Base-by-base conservation (phyloP, 148 eudicot genomes). In the Silene latifolia region DNA sequence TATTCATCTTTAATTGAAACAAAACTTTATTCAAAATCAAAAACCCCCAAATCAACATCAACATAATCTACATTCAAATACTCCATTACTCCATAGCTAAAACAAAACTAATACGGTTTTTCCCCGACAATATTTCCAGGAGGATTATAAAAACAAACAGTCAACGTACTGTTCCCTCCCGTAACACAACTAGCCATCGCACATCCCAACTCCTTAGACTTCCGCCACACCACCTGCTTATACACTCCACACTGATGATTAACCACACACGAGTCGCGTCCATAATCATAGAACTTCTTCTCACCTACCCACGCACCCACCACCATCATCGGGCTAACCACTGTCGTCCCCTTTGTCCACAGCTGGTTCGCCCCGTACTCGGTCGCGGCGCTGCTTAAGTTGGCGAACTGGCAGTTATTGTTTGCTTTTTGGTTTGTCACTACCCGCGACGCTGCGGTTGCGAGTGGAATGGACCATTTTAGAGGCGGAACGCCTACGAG, bases 141-240 rank as follows among this genome's bases (percentile, higher is more conserved):
- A 23, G 97, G 97, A 83, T 90, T 75, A 73, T 92, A 90, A 67
- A 87, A 87, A 66, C 97, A 92, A 19, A 92, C 63, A 2, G 88
- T 87, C 72, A 92, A 83, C 42, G 71, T 78, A 2, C 88, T 39
- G 6, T 39, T 59, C 0, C 62, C 72, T 39, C 90, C 86, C 53
- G 83, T 83, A 3, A 25, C 70, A 74, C 97, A 90, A 11, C 59
- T 79, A 5, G 87, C 89, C 67, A 83, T 85, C 0, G 91, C 85
- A 56, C 97, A 92, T 7, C 97, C 94, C 75, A 92, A 4, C 73
- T 87, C 92, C 72, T 57, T 6, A 29, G 95, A 72, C n/a, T 83
- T 87, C 71, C 80, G 76, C 97, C 97, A 92, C 74, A 92, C 97
- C 81, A 92, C 89, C 82, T 92, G 97, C 59, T 85, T 90, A 81